Evolutionary conservation across 2,329 filamentous ascomycete genomes (phyloP).

Genomic region (Didymella glomerata): DNA sequence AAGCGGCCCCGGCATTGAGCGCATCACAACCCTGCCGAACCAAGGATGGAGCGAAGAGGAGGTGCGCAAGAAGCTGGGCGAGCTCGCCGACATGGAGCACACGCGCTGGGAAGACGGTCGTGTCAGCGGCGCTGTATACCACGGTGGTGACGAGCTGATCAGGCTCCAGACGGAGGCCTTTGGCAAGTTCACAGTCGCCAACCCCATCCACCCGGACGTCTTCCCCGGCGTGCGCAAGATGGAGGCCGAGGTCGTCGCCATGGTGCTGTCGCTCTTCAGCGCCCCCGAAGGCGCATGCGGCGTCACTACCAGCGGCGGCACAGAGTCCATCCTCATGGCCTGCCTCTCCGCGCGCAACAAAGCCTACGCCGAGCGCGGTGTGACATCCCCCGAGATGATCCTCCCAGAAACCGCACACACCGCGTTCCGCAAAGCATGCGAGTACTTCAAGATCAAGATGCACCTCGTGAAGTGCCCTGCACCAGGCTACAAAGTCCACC

Average conservation of each 20-base stretch:
- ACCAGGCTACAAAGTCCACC: conserved; percentile 83
- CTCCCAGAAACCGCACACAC: conserved; percentile 94
- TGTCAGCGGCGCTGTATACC: conserved; percentile 95
- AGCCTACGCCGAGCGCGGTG: conserved; percentile 81
- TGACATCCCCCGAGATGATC: conserved; percentile 97
- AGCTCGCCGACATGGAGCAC: conserved; percentile 86
- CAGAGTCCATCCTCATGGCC: conserved; percentile 96
- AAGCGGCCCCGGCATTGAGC: conserved; percentile 72
- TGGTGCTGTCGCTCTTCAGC: conserved; percentile 89
- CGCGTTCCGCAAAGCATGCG: conserved; percentile 91
- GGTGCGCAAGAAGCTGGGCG: conserved; percentile 79
- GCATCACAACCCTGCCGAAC: conserved; percentile 79
- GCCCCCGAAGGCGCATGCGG: conserved; percentile 85
- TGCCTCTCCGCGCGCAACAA: conserved; percentile 90
- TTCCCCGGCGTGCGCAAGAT: conserved; percentile 98
- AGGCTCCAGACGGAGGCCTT: conserved; percentile 92
- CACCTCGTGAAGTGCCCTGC: conserved; percentile 88
- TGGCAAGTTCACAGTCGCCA: conserved; percentile 91
- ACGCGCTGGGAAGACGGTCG: conserved; percentile 96
- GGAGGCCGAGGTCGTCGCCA: conserved; percentile 97
- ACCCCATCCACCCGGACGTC: conserved; percentile 97
- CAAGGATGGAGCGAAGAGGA: conserved; percentile 83
- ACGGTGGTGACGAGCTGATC: conserved; percentile 83
- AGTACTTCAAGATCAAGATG: conserved; percentile 97
- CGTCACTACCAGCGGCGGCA: conserved; percentile 90